A percentile compares a stretch with the other conserved stretches of the same genome.
phyloP scores from a whole-genome alignment of 179 eudicot species.

The Actinidia polygama region DNA sequence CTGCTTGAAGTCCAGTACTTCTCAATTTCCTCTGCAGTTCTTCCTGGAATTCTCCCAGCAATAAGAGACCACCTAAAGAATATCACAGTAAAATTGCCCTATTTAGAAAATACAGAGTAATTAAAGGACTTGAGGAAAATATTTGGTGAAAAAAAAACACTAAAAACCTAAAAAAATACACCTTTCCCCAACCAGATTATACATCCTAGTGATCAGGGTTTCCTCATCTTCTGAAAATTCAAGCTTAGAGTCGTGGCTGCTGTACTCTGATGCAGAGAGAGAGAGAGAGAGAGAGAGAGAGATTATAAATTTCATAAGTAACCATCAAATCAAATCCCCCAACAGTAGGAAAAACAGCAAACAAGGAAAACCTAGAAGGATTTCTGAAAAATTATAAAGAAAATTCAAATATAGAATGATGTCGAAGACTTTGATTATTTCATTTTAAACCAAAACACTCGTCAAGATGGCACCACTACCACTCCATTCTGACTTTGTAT shows the following conservation, averaged over 20 bases:
- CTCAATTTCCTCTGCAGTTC: constrained; percentile 54
- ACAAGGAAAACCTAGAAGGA: constrained; percentile 1
- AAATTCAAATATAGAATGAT: too few relatives aligned
- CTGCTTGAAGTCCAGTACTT: constrained; percentile 46
- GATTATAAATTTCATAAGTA: background rate
- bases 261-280: constrained; percentile 22
- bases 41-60: constrained; percentile 65
- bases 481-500: too few relatives aligned
- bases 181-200: constrained; percentile 55
- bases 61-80: constrained; percentile 48
- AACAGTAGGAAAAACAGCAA: too few relatives aligned
- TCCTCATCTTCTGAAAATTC: constrained; percentile 49
- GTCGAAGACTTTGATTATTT: too few relatives aligned
- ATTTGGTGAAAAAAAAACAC: background rate
- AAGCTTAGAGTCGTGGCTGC: constrained; percentile 30
- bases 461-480: background rate
- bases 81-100: background rate
- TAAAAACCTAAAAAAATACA: background rate
- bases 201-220: constrained; percentile 50
- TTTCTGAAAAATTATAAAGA: too few relatives aligned
- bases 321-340: background rate
- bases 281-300: background rate
- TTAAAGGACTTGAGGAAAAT: background rate
- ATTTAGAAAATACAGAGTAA: background rate
- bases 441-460: too few relatives aligned